Conservation (phyloP, 495 filamentous ascomycete species). For the Xylaria cubensis region DNA sequence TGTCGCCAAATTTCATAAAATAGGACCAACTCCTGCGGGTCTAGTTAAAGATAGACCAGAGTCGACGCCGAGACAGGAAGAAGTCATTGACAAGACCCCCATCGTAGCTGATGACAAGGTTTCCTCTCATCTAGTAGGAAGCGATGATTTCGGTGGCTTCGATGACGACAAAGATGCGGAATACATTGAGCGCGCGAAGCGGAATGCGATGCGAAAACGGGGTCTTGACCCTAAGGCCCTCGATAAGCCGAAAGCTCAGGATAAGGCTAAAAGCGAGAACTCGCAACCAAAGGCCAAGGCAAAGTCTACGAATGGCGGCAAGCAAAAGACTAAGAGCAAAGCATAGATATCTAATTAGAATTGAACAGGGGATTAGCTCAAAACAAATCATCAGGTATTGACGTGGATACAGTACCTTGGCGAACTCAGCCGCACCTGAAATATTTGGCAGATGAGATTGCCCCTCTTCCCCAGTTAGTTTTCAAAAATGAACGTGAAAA, state of each 20-base stretch:
- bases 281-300: conserved; percentile 23
- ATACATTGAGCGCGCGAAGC: conserved; percentile 76
- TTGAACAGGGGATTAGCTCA: conserved; percentile 10
- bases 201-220: conserved; percentile 61
- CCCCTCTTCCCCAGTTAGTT: not conserved
- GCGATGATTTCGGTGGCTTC: conserved; percentile 82
- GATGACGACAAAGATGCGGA: conserved; percentile 83
- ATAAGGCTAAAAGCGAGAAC: conserved; percentile 27
- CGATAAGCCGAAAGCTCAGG: conserved; percentile 41
- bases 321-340: conserved; percentile 28
- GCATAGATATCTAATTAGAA: conserved; percentile 20
- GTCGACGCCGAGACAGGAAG: conserved; percentile 35
- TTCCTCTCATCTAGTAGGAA: conserved; percentile 31
- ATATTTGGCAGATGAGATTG: not conserved
- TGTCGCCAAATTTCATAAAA: conserved; percentile 96
- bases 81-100: conserved; percentile 56
- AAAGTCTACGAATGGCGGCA: conserved; percentile 7
- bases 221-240: conserved; percentile 60
- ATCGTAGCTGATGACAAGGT: conserved; percentile 54
- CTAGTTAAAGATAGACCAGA: conserved; percentile 53
- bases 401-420: not conserved
- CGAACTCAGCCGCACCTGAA: conserved; percentile 11
- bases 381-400: conserved; percentile 5
- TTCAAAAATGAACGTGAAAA: not conserved
- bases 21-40: conserved; percentile 70